Percentiles rank a stretch among this genome's conserved stretches.
Conservation (phyloP, 192 early-diverging fungal species). For the Chytriomyces hyalinus region DNA sequence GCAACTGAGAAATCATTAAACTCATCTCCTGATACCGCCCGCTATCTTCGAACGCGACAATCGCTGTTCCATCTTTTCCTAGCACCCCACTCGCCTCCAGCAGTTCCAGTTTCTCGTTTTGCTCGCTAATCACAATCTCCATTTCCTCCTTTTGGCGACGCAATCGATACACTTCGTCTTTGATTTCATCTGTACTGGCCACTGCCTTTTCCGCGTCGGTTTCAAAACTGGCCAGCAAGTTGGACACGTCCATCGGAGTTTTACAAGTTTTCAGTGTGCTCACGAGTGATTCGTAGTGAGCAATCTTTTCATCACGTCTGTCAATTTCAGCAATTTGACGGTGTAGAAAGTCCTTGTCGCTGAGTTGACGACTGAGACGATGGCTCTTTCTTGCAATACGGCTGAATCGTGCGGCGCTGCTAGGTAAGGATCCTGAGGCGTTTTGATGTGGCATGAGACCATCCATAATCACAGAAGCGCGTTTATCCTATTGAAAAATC, state of each 20-base stretch:
- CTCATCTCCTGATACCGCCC: conserved; percentile 26
- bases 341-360: conserved; percentile 49
- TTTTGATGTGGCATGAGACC: conserved; percentile 42
- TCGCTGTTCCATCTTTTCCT: neutral
- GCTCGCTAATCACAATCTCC: conserved; percentile 56
- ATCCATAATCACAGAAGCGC: conserved; percentile 49
- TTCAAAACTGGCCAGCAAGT: conserved; percentile 42
- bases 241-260: conserved; percentile 32
- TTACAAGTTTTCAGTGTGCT: conserved; percentile 39
- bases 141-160: conserved; percentile 55
- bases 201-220: conserved; percentile 41
- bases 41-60: conserved; percentile 25
- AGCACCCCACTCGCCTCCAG: conserved; percentile 23
- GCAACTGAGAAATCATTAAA: conserved; percentile 21
- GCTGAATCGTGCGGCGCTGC: neutral
- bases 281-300: conserved; percentile 50
- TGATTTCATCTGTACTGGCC: conserved; percentile 35
- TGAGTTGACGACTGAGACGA: conserved; percentile 21
- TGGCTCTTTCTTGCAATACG: conserved; percentile 20
- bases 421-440: neutral
- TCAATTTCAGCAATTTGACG: conserved; percentile 57
- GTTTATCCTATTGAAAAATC: conserved; percentile 28
- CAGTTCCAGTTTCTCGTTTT: conserved; percentile 55
- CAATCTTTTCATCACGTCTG: conserved; percentile 47
- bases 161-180: conserved; percentile 49